Base-by-base conservation (phyloP, 495 filamentous ascomycete species). In the Hypoxylon subgilvum region DNA sequence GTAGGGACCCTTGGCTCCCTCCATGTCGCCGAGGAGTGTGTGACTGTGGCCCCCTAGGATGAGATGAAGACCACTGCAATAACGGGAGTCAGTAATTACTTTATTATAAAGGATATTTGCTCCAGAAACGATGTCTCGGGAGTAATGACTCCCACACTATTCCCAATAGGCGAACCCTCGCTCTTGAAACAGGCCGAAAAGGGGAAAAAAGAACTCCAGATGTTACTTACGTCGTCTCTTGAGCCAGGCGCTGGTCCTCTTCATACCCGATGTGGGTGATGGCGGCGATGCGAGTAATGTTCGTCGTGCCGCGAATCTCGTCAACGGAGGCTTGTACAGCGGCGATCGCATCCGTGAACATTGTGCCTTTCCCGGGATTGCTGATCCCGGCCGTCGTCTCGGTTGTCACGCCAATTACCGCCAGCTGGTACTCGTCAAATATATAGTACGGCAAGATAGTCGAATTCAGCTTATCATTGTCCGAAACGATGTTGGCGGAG, bases 21-120 rank as follows among this genome's bases (percentile, higher is more conserved):
- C 57, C 59, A 79, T 72, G 60, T 80, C 65, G 21, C 81, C 83
- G 8, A 86, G 71, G 1, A 75, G 75, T n/a, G 82, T 85, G 64
- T 86, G 82, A 36, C 74, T 79, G 70, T 86, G 83, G 31, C 81
- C 82, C 9, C 82, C 79, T 68, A 83, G 79, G 69, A 85, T 84
- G 14, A 85, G 72, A 16, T 82, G 69, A 19, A 85, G 71, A 1
- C 81, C 81, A 14, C n/a, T n/a, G n/a, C n/a, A n/a, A n/a, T n/a
- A n/a, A n/a, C n/a, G n/a, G n/a, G n/a, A n/a, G n/a, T n/a, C n/a
- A n/a, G n/a, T n/a, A n/a, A n/a, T n/a, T n/a, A n/a, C n/a, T n/a
- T n/a, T n/a, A n/a, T n/a, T n/a, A n/a, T n/a, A n/a, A n/a, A n/a
- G n/a, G n/a, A n/a, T n/a, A n/a, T n/a, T n/a, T n/a, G n/a, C n/a